These are phyloP conservation scores for Colletotrichum orbiculare DNA, from an alignment of 2,329 filamentous ascomycete species.

Conservation along the genomic window DNA sequence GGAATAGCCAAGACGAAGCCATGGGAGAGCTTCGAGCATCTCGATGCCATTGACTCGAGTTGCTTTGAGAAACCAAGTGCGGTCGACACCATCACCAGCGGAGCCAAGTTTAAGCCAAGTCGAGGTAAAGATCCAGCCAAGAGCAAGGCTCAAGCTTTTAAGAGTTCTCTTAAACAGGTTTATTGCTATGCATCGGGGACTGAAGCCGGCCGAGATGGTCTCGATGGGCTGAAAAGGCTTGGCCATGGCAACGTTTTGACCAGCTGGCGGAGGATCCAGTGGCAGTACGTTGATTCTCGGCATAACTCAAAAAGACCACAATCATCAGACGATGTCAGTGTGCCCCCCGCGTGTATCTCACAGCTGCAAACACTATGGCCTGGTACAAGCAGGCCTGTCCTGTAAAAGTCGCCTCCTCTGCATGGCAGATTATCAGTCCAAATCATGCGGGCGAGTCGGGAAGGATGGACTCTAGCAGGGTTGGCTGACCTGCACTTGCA, in stretches of 20 bases:
- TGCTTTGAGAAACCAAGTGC: neutral
- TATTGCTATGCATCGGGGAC: neutral
- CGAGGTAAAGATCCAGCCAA: neutral
- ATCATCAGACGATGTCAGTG: slow-evolving; percentile 8
- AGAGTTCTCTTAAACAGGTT: neutral
- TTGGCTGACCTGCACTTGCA: neutral
- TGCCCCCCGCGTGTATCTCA: slow-evolving; percentile 11
- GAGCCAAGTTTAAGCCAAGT: slow-evolving; percentile 6
- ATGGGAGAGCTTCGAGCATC: neutral
- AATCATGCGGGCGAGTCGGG: slow-evolving; percentile 19
- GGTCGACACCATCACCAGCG: neutral
- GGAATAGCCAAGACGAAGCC: neutral
- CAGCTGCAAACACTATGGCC: neutral
- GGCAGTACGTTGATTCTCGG: slow-evolving; percentile 5
- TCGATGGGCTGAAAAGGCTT: neutral
- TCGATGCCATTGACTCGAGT: neutral
- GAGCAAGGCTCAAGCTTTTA: slow-evolving; percentile 1
- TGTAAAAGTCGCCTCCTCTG: slow-evolving; percentile 1
- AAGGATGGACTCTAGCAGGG: neutral
- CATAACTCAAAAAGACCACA: slow-evolving; percentile 2
- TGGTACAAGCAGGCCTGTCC: slow-evolving; percentile 15
- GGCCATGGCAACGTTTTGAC: neutral
- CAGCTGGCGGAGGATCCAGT: slow-evolving; percentile 2
- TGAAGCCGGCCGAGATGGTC: neutral
- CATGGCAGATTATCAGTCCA: slow-evolving; percentile 16